Evolutionary conservation across 192 early-diverging fungal species (phyloP).

Genomic region (Diversispora epigaea): DNA sequence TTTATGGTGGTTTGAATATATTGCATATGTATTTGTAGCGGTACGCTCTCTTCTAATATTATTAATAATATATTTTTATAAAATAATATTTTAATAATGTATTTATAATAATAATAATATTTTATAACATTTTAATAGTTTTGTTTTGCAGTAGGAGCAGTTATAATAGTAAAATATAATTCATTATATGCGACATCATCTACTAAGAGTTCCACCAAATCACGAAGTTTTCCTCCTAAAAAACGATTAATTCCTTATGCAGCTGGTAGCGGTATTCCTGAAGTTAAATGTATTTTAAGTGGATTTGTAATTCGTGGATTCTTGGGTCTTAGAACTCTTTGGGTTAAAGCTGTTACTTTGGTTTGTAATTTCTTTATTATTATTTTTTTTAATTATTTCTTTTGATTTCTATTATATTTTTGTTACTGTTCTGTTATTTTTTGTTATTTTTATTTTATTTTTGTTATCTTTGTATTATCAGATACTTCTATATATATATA

Average conservation of each 20-base stretch:
- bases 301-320: slow-evolving; percentile 95
- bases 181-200: slow-evolving; percentile 49
- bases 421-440: not conserved
- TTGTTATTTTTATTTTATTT: not conserved
- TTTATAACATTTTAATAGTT: not conserved
- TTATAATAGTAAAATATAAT: slow-evolving; percentile 16
- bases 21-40: slow-evolving; percentile 11
- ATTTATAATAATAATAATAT: too few relatives aligned
- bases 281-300: slow-evolving; percentile 83
- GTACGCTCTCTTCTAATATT: not conserved
- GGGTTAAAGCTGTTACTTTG: slow-evolving; percentile 88
- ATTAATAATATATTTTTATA: slow-evolving; percentile 25
- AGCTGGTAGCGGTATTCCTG: slow-evolving; percentile 89
- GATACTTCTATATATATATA: not conserved
- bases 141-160: not conserved
- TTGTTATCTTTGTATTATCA: not conserved
- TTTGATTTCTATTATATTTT: not conserved
- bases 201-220: not conserved
- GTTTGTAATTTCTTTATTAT: slow-evolving; percentile 39
- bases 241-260: slow-evolving; percentile 64
- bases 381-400: not conserved
- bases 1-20: not conserved
- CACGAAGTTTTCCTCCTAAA: not conserved
- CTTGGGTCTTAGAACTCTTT: slow-evolving; percentile 84
- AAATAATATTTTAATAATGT: slow-evolving; percentile 11